phyloP scores from a whole-genome alignment of 2,329 filamentous ascomycete species.

The Fusarium tuaranense region DNA sequence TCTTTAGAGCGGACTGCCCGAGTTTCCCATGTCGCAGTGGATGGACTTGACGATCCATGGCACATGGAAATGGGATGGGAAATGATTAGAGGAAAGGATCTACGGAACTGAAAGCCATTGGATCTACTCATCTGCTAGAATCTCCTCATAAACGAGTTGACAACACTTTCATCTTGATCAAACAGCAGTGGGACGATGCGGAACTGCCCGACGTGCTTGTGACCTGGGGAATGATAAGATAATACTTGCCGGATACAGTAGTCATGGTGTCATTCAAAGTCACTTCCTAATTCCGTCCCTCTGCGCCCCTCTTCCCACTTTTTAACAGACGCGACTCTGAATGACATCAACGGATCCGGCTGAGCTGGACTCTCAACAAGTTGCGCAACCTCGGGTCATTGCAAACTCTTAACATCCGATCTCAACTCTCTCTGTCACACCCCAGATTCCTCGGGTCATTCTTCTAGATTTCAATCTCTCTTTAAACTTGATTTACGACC shows the following conservation, averaged over 20 bases:
- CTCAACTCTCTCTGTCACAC: not conserved
- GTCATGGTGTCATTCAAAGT: slow-evolving; percentile 2
- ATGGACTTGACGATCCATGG: slow-evolving; percentile 33
- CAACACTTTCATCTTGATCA: slow-evolving; percentile 14
- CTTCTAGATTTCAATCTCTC: slow-evolving; percentile 11
- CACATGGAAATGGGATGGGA: slow-evolving; percentile 14
- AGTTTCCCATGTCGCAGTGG: slow-evolving; percentile 23
- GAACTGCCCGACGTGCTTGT: slow-evolving; percentile 19
- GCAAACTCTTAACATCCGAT: slow-evolving; percentile 8
- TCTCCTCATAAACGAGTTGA: slow-evolving; percentile 4
- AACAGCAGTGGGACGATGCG: slow-evolving; percentile 16
- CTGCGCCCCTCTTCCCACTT: slow-evolving; percentile 32
- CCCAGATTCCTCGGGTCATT: not conserved
- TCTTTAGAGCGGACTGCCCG: slow-evolving; percentile 5
- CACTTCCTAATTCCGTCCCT: slow-evolving; percentile 15
- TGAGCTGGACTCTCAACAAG: slow-evolving; percentile 26
- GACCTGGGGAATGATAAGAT: slow-evolving; percentile 10
- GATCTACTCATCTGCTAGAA: not conserved
- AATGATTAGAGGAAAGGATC: not conserved
- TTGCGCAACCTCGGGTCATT: slow-evolving; percentile 32
- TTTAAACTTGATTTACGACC: not conserved
- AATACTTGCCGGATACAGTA: slow-evolving; percentile 13
- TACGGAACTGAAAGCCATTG: slow-evolving; percentile 6
- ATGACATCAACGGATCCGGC: slow-evolving; percentile 42
- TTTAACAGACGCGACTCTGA: slow-evolving; percentile 30